These are phyloP conservation scores for Backusella liffmaniae DNA, from an alignment of 192 early-diverging fungal species.

Conservation along the genomic window DNA sequence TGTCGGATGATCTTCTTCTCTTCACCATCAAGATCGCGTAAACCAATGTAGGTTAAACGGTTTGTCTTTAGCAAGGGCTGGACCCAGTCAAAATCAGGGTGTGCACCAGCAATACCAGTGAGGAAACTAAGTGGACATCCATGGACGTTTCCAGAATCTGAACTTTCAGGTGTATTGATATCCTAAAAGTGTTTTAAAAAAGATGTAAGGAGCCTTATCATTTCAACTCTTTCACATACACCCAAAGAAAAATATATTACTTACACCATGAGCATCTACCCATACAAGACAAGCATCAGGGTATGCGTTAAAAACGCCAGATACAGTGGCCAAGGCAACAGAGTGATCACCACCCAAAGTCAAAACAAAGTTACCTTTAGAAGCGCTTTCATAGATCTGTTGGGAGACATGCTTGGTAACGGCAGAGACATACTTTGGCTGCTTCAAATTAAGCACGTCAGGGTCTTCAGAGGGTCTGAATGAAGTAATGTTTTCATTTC, in stretches of 20 bases:
- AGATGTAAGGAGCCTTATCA: neutral
- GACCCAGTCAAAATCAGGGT: slow-evolving; percentile 77
- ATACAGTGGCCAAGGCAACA: slow-evolving; percentile 88
- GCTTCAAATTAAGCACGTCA: slow-evolving; percentile 77
- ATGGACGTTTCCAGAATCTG: slow-evolving; percentile 91
- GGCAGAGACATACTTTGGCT: slow-evolving; percentile 77
- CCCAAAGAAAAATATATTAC: slow-evolving; percentile 12
- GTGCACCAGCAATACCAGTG: slow-evolving; percentile 68
- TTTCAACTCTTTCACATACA: neutral
- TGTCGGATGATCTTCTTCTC: slow-evolving; percentile 87
- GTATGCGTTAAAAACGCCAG: slow-evolving; percentile 74
- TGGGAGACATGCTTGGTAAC: slow-evolving; percentile 71
- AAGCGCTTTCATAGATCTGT: slow-evolving; percentile 62
- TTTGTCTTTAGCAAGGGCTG: slow-evolving; percentile 68
- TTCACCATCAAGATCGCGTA: slow-evolving; percentile 86
- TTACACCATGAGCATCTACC: slow-evolving; percentile 92
- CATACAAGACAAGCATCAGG: slow-evolving; percentile 86
- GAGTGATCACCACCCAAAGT: slow-evolving; percentile 98
- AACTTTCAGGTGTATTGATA: slow-evolving; percentile 89
- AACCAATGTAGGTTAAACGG: slow-evolving; percentile 92
- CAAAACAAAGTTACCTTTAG: slow-evolving; percentile 72
- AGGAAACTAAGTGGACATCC: slow-evolving; percentile 95
- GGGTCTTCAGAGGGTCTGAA: slow-evolving; percentile 71
- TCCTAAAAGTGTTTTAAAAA: slow-evolving; percentile 43
- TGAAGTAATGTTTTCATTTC: slow-evolving; percentile 67